A percentile compares a stretch with the other conserved stretches of the same genome.
Evolutionary conservation across 148 eudicot species (phyloP).

Genomic region (Spergularia marina): DNA sequence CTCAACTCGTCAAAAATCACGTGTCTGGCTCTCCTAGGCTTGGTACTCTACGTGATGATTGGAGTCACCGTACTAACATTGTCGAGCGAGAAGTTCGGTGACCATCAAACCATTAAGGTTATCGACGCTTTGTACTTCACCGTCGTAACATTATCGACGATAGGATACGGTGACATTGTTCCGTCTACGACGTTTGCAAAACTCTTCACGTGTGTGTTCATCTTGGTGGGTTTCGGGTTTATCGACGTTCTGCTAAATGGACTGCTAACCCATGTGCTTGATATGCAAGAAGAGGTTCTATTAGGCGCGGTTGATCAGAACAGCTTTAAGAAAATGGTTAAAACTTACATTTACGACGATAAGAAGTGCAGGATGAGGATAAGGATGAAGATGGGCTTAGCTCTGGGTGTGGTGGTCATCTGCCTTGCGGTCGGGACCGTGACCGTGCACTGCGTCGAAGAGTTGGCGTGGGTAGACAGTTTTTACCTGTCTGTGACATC

Average conservation of each 20-base stretch:
- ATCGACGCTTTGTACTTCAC: constrained; percentile 57
- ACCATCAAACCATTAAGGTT: constrained; percentile 27
- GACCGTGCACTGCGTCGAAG: constrained; percentile 35
- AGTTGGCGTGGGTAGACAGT: constrained; percentile 52
- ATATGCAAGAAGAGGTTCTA: constrained; percentile 48
- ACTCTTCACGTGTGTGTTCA: constrained; percentile 51
- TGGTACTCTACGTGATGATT: constrained; percentile 30
- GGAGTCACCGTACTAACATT: constrained; percentile 32
- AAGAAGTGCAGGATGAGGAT: constrained; percentile 56
- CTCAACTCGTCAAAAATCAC: constrained; percentile 30
- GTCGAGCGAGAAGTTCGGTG: constrained; percentile 29
- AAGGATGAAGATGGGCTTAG: constrained; percentile 48
- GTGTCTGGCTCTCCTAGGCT: constrained; percentile 38
- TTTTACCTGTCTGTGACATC: constrained; percentile 64
- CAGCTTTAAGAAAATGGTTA: constrained; percentile 34
- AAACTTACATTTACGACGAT: constrained; percentile 36
- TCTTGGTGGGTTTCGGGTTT: constrained; percentile 57
- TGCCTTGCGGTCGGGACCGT: constrained; percentile 46
- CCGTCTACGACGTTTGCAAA: constrained; percentile 48
- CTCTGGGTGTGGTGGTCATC: constrained; percentile 46
- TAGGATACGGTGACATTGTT: constrained; percentile 61
- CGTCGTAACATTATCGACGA: constrained; percentile 56
- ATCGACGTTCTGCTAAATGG: constrained; percentile 46
- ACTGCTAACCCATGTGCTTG: constrained; percentile 45
- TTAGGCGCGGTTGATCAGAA: constrained; percentile 29